Percentiles rank a stretch among this genome's conserved stretches.
These are phyloP conservation scores for Pistacia integerrima DNA, from an alignment of 345 rosid species.

Conservation along the genomic window DNA sequence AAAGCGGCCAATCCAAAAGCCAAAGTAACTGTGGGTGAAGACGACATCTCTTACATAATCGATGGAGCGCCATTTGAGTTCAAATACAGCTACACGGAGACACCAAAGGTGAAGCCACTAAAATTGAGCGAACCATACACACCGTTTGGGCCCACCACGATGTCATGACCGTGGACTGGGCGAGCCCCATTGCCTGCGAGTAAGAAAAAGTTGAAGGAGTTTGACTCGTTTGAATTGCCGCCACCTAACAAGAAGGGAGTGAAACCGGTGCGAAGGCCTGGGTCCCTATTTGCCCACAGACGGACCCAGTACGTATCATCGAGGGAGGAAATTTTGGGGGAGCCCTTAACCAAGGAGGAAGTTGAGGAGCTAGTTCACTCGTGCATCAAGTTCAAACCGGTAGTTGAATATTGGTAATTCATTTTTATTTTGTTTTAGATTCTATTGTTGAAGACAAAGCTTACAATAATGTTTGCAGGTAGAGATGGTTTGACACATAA, in stretches of 20 bases:
- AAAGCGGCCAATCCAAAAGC: constrained; percentile 39
- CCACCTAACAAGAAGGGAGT: constrained; percentile 84
- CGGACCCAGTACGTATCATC: constrained; percentile 72
- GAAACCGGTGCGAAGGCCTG: constrained; percentile 83
- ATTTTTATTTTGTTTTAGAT: neutral
- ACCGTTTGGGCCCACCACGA: constrained; percentile 87
- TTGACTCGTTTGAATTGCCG: constrained; percentile 83
- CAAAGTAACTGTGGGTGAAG: constrained; percentile 51
- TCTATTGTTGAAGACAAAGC: neutral
- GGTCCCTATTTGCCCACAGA: constrained; percentile 80
- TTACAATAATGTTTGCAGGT: constrained; percentile 42
- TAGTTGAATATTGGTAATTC: constrained; percentile 83
- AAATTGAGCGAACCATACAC: constrained; percentile 78
- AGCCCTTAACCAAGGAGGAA: constrained; percentile 77
- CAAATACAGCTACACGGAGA: constrained; percentile 93
- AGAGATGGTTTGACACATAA: constrained; percentile 98
- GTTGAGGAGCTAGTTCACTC: constrained; percentile 57
- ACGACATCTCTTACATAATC: constrained; percentile 69
- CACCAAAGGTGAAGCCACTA: constrained; percentile 78
- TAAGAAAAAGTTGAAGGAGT: constrained; percentile 78
- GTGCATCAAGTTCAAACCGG: constrained; percentile 55
- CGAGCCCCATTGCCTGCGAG: constrained; percentile 76
- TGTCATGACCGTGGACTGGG: constrained; percentile 93
- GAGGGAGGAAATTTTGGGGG: constrained; percentile 85
- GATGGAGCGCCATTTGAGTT: constrained; percentile 95